Evolutionary conservation across 2,329 filamentous ascomycete genomes (phyloP).

Genomic region (Microdochium nivale): DNA sequence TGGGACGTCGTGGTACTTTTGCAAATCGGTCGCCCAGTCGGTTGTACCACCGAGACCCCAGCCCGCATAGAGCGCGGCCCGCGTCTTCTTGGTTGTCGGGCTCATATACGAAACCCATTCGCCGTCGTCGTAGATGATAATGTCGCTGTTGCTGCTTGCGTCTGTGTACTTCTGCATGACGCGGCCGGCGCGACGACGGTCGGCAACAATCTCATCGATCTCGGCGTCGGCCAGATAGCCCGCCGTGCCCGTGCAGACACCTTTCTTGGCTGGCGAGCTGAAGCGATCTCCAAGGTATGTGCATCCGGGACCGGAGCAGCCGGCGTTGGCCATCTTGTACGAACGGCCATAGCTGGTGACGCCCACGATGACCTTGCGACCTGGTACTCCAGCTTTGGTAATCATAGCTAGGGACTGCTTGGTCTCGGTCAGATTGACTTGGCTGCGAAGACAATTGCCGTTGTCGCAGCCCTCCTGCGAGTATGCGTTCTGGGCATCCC

Average conservation of each 20-base stretch:
- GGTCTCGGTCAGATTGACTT: conserved; percentile 25
- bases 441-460: conserved; percentile 24
- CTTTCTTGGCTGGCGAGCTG: conserved; percentile 17
- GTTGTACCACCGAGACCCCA: conserved; percentile 11
- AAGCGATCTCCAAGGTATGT: conserved; percentile 16
- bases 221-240: conserved; percentile 31
- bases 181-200: neutral
- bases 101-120: conserved; percentile 10
- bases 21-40: conserved; percentile 17
- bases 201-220: conserved; percentile 21
- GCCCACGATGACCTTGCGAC: conserved; percentile 22
- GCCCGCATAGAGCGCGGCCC: conserved; percentile 4
- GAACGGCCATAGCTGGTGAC: conserved; percentile 24
- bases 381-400: conserved; percentile 25
- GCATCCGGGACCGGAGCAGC: conserved; percentile 22
- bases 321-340: conserved; percentile 21
- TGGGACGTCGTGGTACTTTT: conserved; percentile 12
- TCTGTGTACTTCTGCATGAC: conserved; percentile 6
- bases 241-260: conserved; percentile 23
- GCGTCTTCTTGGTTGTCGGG: conserved; percentile 4
- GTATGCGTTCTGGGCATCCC: conserved; percentile 20
- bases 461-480: conserved; percentile 12
- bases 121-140: conserved; percentile 11
- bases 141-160: conserved; percentile 7
- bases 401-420: neutral